Evolutionary conservation across 2,329 filamentous ascomycete species (phyloP).

Genomic region (Ophiostoma novo-ulmi): DNA sequence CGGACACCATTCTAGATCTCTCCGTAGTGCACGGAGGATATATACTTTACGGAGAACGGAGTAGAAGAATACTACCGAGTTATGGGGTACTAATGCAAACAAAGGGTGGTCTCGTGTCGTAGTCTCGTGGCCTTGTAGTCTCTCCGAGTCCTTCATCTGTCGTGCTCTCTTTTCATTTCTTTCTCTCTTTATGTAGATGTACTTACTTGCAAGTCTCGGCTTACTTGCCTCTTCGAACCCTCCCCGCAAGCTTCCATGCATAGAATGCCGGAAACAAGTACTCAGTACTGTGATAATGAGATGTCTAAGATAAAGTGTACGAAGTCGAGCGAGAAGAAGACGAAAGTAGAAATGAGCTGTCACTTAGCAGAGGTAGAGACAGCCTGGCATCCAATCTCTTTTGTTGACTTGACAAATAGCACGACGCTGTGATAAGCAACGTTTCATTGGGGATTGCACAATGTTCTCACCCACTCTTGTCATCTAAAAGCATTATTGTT

Average conservation of each 20-base stretch:
- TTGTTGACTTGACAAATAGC: not conserved
- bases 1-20: not conserved
- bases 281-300: not conserved
- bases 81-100: not conserved
- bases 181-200: too few relatives aligned
- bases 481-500: not conserved
- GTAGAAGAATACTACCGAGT: constrained; percentile 3
- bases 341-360: not conserved
- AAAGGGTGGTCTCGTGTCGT: not conserved
- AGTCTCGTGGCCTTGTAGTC: not conserved
- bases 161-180: not conserved
- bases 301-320: not conserved
- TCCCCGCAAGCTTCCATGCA: constrained; percentile 10
- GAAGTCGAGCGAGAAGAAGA: not conserved
- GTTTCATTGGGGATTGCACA: constrained; percentile 2
- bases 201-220: too few relatives aligned
- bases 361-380: not conserved
- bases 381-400: constrained; percentile 4
- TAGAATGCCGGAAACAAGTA: not conserved
- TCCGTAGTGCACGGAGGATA: constrained; percentile 7
- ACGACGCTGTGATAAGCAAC: not conserved
- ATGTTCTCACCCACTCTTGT: not conserved
- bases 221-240: not conserved
- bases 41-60: not conserved
- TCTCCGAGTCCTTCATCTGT: not conserved